Evolutionary conservation across 1,284 basidiomycete genomes (phyloP).

Genomic region (Austroboletus niveus): DNA sequence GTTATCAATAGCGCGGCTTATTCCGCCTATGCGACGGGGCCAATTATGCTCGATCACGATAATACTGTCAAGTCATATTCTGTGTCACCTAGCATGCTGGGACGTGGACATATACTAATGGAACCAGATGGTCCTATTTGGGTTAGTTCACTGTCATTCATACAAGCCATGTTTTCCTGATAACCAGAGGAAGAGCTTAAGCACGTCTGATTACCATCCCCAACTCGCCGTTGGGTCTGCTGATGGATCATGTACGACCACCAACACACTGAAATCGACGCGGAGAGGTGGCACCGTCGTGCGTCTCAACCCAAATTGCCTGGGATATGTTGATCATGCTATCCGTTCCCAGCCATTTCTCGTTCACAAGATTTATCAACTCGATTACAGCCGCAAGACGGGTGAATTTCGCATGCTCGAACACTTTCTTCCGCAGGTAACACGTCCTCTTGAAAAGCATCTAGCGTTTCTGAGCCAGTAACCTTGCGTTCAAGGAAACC

Average conservation of each 20-base stretch:
- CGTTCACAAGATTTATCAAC: conserved; percentile 76
- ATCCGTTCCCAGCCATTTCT: conserved; percentile 60
- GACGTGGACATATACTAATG: conserved; percentile 67
- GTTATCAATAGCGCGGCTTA: conserved; percentile 66
- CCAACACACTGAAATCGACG: conserved; percentile 67
- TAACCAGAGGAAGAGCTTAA: conserved; percentile 53
- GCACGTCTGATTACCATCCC: conserved; percentile 82
- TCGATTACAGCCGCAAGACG: conserved; percentile 77
- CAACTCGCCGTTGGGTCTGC: conserved; percentile 78
- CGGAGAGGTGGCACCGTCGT: conserved; percentile 69
- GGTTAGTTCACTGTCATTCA: conserved; percentile 44
- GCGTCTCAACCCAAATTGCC: conserved; percentile 21
- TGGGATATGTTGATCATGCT: neutral
- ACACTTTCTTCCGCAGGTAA: conserved; percentile 71
- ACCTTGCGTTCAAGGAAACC: conserved; percentile 48
- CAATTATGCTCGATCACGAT: conserved; percentile 75
- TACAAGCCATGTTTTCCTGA: neutral
- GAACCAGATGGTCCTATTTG: conserved; percentile 78
- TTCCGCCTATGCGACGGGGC: conserved; percentile 62
- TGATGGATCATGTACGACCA: conserved; percentile 77
- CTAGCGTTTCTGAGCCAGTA: no score
- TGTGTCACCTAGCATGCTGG: conserved; percentile 67
- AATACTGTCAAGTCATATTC: conserved; percentile 74
- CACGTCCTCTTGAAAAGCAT: neutral
- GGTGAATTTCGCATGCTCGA: conserved; percentile 84